Evolutionary conservation across 177 flowering plant species (phyloP).

Genomic region (Telopea speciosissima): DNA sequence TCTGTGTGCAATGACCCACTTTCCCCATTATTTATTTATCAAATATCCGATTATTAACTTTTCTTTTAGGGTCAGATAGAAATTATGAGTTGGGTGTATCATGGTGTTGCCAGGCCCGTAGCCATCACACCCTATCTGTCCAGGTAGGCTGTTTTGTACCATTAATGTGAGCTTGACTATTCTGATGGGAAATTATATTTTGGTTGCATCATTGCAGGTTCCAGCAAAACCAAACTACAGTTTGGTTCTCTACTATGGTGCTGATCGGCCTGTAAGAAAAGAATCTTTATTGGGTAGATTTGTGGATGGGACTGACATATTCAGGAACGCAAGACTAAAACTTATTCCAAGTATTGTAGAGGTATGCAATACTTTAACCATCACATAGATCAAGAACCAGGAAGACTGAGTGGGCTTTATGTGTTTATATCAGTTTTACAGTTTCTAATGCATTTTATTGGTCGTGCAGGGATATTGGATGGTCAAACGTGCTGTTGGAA

Average conservation of each 20-base stretch:
- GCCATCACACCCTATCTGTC: no score
- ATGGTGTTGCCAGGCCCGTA: no score
- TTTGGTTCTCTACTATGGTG: conserved; percentile 82
- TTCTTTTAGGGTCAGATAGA: no score
- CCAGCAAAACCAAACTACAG: conserved; percentile 94
- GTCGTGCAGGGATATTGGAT: conserved; percentile 87
- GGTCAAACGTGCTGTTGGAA: conserved; percentile 98
- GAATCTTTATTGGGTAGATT: conserved; percentile 70
- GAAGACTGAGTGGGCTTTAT: neutral
- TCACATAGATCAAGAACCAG: neutral
- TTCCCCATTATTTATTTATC: no score
- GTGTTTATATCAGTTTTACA: neutral
- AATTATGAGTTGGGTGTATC: no score
- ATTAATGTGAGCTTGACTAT: neutral
- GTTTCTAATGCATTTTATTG: conserved; percentile 7
- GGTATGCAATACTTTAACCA: conserved; percentile 33
- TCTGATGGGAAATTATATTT: neutral
- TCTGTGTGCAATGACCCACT: no score
- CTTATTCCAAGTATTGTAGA: conserved; percentile 88
- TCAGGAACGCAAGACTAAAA: conserved; percentile 84
- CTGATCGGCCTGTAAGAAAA: conserved; percentile 71
- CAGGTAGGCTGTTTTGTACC: no score
- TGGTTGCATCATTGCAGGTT: conserved; percentile 42
- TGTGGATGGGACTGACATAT: conserved; percentile 72
- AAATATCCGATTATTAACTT: no score